Percentiles rank a stretch among this genome's conserved stretches.
Conservation (phyloP, 148 eudicot genomes). For the Chenopodium quinoa region DNA sequence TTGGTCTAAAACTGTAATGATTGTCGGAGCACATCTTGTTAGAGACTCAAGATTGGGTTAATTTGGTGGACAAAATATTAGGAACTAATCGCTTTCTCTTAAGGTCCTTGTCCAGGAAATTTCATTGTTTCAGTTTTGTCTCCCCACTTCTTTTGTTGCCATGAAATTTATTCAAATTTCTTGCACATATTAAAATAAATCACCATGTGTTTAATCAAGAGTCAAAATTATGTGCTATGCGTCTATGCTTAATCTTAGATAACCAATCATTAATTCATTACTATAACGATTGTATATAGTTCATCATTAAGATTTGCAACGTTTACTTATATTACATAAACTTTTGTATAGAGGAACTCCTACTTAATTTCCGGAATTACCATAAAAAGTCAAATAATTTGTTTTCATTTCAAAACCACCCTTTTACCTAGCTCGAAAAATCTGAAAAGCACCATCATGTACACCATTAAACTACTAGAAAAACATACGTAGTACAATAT, state of each 20-base stretch:
- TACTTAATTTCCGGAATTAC: too few species aligned
- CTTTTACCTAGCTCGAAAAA: not conserved
- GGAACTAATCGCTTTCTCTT: constrained; percentile 9
- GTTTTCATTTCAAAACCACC: not conserved
- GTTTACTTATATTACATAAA: not conserved
- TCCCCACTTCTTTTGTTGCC: not conserved
- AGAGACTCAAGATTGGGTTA: not conserved
- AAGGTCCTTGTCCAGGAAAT: constrained; percentile 14
- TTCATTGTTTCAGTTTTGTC: constrained; percentile 10
- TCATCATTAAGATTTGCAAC: not conserved
- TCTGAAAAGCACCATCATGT: too few species aligned
- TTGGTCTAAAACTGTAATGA: constrained; percentile 17
- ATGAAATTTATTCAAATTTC: not conserved
- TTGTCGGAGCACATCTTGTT: constrained; percentile 5
- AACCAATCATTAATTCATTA: constrained; percentile 8
- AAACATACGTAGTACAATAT: too few species aligned
- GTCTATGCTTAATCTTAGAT: not conserved
- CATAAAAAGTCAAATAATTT: too few species aligned
- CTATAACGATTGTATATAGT: not conserved
- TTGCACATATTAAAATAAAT: not conserved
- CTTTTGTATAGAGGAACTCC: not conserved
- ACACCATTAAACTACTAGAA: too few species aligned
- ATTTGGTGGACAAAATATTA: not conserved
- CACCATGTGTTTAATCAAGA: not conserved
- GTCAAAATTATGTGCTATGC: not conserved